Evolutionary conservation across 2,329 filamentous ascomycete genomes (phyloP).

Genomic region (Aspergillus tanneri): DNA sequence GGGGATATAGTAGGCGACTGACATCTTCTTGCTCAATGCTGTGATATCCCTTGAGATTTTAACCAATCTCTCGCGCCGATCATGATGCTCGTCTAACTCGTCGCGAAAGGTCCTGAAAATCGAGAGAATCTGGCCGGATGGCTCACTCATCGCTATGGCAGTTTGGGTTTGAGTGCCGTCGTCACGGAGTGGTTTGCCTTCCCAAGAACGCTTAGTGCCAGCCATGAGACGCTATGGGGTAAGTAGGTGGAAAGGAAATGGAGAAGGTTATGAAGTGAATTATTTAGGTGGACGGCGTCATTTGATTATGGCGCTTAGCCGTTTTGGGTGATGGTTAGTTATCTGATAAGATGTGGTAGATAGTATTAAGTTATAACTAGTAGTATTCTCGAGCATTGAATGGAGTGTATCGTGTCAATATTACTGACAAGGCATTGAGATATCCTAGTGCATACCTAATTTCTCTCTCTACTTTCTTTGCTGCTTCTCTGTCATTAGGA

Average conservation of each 20-base stretch:
- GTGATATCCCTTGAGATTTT: conserved; percentile 93
- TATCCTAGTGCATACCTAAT: too few relatives aligned
- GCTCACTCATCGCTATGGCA: conserved; percentile 11
- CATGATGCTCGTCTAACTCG: conserved; percentile 91
- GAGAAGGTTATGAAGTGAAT: background rate
- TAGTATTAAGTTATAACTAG: too few relatives aligned
- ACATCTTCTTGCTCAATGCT: conserved; percentile 96
- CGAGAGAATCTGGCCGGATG: conserved; percentile 48
- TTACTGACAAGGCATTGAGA: too few relatives aligned
- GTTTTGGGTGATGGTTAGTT: conserved; percentile 8
- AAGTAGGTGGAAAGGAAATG: background rate
- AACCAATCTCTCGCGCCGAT: conserved; percentile 82
- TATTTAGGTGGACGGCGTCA: background rate
- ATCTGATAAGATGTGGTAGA: conserved; percentile 11
- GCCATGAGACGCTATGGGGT: conserved; percentile 22
- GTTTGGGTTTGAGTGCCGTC: conserved; percentile 12
- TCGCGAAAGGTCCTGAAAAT: conserved; percentile 86
- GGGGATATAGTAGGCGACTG: conserved; percentile 28
- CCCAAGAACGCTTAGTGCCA: conserved; percentile 42
- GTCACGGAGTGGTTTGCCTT: conserved; percentile 32
- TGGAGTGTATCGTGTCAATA: too few relatives aligned
- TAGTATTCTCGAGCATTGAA: too few relatives aligned
- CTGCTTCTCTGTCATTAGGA: background rate
- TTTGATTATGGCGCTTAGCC: conserved; percentile 3
- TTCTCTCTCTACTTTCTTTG: too few relatives aligned